A percentile compares a stretch with the other conserved stretches of the same genome.
Evolutionary conservation across 257 asterid genomes (phyloP).

Genomic region (Primulina eburnea): DNA sequence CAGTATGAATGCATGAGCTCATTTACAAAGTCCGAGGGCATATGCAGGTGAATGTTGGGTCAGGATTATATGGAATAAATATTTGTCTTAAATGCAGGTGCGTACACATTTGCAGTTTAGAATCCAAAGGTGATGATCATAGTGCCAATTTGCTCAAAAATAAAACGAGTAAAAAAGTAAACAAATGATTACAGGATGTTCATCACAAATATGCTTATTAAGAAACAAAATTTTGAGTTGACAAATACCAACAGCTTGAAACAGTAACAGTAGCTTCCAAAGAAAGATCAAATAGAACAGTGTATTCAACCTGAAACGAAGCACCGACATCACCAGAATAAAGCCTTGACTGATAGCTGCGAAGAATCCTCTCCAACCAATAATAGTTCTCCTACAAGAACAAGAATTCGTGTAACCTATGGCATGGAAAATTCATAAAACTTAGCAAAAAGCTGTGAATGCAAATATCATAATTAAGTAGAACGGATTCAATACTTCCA

Average conservation of each 20-base stretch:
- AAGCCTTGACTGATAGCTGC: conserved; percentile 89
- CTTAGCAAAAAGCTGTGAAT: background rate
- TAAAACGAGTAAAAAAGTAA: conserved; percentile 1
- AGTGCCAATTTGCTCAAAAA: background rate
- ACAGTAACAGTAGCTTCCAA: conserved; percentile 18
- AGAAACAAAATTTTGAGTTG: background rate
- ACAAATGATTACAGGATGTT: background rate
- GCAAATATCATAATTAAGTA: conserved; percentile 5
- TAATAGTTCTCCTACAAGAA: conserved; percentile 71
- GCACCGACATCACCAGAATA: conserved; percentile 78
- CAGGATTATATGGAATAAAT: background rate
- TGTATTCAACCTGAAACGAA: conserved; percentile 59
- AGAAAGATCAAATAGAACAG: conserved; percentile 21
- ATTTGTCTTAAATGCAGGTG: background rate
- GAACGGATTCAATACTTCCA: conserved; percentile 15
- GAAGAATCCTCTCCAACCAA: conserved; percentile 87
- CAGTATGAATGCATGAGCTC: background rate
- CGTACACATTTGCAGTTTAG: conserved; percentile 1
- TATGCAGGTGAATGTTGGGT: background rate
- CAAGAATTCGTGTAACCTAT: conserved; percentile 29
- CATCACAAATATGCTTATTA: background rate
- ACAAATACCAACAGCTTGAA: conserved; percentile 4
- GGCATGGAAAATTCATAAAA: conserved; percentile 17
- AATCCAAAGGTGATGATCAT: background rate
- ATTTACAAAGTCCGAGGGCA: conserved; percentile 5